phyloP scores from a whole-genome alignment of 2,329 filamentous ascomycete species.

The Chaetomium globosum region DNA sequence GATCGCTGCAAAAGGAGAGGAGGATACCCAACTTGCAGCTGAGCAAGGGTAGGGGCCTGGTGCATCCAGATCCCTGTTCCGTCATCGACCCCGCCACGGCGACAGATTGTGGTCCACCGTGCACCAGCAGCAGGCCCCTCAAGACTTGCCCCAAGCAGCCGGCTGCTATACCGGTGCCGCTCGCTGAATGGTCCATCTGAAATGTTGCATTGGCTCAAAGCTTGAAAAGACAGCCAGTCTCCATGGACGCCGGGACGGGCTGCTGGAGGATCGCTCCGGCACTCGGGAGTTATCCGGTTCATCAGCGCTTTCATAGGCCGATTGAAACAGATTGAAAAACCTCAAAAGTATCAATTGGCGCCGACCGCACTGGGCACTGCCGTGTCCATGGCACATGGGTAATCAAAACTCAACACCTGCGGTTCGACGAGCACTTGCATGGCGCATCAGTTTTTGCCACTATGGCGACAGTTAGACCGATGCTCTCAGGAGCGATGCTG shows the following conservation, averaged over 20 bases:
- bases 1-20: background rate
- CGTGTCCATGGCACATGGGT: background rate
- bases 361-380: background rate
- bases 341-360: background rate
- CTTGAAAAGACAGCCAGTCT: background rate
- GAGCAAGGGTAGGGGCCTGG: background rate
- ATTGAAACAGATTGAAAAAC: background rate
- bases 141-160: background rate
- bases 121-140: too few relatives aligned
- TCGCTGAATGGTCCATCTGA: background rate
- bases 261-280: background rate
- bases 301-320: background rate
- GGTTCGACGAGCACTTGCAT: background rate
- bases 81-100: background rate
- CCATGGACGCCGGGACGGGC: background rate
- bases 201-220: background rate
- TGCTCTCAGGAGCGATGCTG: background rate
- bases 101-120: background rate
- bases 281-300: background rate
- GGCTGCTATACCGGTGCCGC: background rate
- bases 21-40: background rate
- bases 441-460: constrained; percentile 1
- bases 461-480: background rate
- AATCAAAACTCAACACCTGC: background rate
- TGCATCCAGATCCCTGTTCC: background rate